These are phyloP conservation scores for Emergomyces pasteurianus DNA, from an alignment of 2,329 filamentous ascomycete species.

Conservation along the genomic window DNA sequence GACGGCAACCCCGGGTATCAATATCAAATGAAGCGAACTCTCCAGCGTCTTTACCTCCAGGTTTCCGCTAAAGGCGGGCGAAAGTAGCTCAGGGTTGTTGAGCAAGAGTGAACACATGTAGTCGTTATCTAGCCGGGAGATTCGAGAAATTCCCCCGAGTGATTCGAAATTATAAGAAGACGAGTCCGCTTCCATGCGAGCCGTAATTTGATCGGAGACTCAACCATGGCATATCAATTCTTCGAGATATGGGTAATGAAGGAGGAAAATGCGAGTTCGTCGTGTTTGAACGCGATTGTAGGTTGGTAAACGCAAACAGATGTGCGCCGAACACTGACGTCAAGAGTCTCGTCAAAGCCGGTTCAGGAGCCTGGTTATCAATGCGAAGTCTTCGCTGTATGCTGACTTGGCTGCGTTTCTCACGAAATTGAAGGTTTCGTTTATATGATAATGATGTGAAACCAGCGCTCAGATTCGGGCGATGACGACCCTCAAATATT, in stretches of 20 bases:
- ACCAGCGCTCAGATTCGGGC: not conserved
- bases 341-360: not conserved
- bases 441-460: not conserved
- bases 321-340: not conserved
- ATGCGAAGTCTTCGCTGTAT: not conserved
- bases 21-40: not conserved
- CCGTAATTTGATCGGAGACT: not conserved
- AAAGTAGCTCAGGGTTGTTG: not conserved
- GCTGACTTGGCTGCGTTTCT: not conserved
- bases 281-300: not conserved
- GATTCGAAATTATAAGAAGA: not conserved
- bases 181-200: not conserved
- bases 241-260: not conserved
- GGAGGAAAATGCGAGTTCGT: not conserved
- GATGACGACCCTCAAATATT: not conserved
- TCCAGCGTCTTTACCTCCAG: not conserved
- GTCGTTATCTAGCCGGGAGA: not conserved
- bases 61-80: not conserved
- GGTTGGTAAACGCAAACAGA: not conserved
- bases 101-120: not conserved
- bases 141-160: not conserved
- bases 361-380: not conserved
- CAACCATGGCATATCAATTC: not conserved
- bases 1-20: not conserved
- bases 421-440: not conserved